Percentiles rank a stretch among this genome's conserved stretches.
phyloP scores from a whole-genome alignment of 805 yeast species.

The Wickerhamiella australiensis region DNA sequence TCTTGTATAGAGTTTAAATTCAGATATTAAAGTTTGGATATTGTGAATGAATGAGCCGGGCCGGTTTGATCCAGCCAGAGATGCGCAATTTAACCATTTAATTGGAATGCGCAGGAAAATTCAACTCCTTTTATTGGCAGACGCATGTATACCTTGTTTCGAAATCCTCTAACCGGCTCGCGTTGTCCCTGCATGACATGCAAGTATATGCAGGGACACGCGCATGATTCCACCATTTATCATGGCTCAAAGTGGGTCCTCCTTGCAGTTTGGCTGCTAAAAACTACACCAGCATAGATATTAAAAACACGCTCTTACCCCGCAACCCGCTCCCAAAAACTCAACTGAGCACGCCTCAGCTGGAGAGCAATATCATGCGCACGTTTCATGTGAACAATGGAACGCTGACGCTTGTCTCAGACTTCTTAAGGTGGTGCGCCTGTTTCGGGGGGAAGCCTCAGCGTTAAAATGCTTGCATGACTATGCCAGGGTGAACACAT shows the following conservation, averaged over 20 bases:
- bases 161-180: conserved; percentile 1
- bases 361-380: not conserved
- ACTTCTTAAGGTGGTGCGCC: not conserved
- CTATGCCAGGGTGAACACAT: not conserved
- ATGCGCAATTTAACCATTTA: too few species aligned
- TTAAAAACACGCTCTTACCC: too few species aligned
- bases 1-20: not conserved
- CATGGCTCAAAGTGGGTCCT: not conserved
- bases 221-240: not conserved
- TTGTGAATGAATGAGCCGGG: not conserved
- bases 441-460: conserved; percentile 1
- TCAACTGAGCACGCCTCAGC: not conserved
- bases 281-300: too few species aligned
- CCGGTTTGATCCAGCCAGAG: too few species aligned
- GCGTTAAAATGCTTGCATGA: not conserved
- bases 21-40: not conserved
- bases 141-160: conserved; percentile 3
- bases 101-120: not conserved
- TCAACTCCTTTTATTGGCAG: not conserved
- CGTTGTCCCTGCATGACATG: conserved; percentile 8
- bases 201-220: conserved; percentile 1
- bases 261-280: too few species aligned
- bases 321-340: too few species aligned
- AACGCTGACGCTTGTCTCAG: conserved; percentile 6
- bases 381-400: conserved; percentile 6